Base-by-base conservation (phyloP, 148 eudicot species). In the Dianthus caryophyllus region DNA sequence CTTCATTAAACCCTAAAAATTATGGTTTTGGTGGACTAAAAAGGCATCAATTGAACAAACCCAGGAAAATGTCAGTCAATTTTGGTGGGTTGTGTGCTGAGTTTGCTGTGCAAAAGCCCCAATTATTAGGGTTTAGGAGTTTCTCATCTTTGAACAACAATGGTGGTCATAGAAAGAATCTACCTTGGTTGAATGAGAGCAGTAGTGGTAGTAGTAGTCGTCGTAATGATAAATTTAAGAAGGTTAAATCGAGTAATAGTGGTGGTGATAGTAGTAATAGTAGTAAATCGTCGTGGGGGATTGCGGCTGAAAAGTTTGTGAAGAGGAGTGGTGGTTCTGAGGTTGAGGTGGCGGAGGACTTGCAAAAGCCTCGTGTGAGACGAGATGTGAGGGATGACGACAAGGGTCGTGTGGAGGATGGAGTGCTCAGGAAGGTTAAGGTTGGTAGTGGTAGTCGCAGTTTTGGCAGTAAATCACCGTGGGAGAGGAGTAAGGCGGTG, bases 161-260 rank as follows among this genome's bases (percentile, higher is more conserved):
- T 68, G 78, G 55, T 68, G 69, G 56, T 38, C 77, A 29, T 60
- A 79, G 72, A 50, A 81, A 77, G 65, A 39, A 66, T n/a, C 74
- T 89, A 64, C 96, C 96, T 64, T 93, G 98, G 98, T 83, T 93
- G 55, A 87, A 74, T 66, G 79, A 83, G 26, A 48, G 67, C 27
- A 55, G 66, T 63, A 33, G 38, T 33, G 38, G 38, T 33, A 33
- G 38, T 33, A 33, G 38, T 7, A 3, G 38, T 33, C 38, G 38
- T 7, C 38, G 38, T 33, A 33, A 33, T 33, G 76, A 64, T 49
- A 78, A 75, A 30, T 67, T 46, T 57, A 72, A 22, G 62, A 73
- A 66, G 21, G 61, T 12, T 17, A 85, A 79, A 69, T 56, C 65
- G 39, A 49, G 38, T 56, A 14, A 20, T 56, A 27, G 61, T 56